Percentiles rank a stretch among this genome's conserved stretches.
Evolutionary conservation across 2,329 filamentous ascomycete species (phyloP).

Genomic region (Exophiala bonariae): DNA sequence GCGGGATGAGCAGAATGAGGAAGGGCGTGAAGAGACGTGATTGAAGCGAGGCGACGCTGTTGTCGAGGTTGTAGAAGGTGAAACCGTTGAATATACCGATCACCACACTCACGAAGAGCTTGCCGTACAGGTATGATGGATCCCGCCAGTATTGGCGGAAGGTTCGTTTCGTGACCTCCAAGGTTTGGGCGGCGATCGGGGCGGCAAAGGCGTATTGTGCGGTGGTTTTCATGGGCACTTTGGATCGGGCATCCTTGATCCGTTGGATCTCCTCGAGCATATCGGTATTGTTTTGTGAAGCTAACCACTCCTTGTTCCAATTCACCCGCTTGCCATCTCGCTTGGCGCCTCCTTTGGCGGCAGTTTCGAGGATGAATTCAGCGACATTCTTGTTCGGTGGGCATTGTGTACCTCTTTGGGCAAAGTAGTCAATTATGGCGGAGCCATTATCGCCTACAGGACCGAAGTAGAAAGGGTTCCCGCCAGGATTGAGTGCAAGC

Average conservation of each 20-base stretch:
- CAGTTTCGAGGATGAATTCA: conserved; percentile 67
- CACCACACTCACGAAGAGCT: conserved; percentile 70
- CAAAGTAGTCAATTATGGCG: conserved; percentile 68
- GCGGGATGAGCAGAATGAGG: conserved; percentile 65
- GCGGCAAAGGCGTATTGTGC: conserved; percentile 63
- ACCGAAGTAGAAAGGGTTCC: conserved; percentile 73
- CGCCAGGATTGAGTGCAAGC: conserved; percentile 66
- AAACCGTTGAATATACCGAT: conserved; percentile 76
- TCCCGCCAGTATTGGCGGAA: conserved; percentile 76
- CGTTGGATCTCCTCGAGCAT: conserved; percentile 66
- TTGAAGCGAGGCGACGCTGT: conserved; percentile 68
- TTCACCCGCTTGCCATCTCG: conserved; percentile 59
- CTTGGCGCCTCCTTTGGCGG: conserved; percentile 55
- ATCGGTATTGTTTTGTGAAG: conserved; percentile 60
- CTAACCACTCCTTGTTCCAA: conserved; percentile 75
- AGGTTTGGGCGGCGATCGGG: conserved; percentile 61
- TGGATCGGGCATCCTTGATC: conserved; percentile 60
- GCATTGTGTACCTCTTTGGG: conserved; percentile 63
- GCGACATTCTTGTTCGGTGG: conserved; percentile 67
- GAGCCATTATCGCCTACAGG: conserved; percentile 67
- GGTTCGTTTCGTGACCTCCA: conserved; percentile 66
- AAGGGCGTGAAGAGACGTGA: conserved; percentile 75
- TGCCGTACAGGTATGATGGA: conserved; percentile 74
- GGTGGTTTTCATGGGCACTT: conserved; percentile 26
- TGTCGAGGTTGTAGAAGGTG: conserved; percentile 71